Base-by-base conservation (phyloP, 2,329 filamentous ascomycete genomes). In the Colletotrichum tanaceti region DNA sequence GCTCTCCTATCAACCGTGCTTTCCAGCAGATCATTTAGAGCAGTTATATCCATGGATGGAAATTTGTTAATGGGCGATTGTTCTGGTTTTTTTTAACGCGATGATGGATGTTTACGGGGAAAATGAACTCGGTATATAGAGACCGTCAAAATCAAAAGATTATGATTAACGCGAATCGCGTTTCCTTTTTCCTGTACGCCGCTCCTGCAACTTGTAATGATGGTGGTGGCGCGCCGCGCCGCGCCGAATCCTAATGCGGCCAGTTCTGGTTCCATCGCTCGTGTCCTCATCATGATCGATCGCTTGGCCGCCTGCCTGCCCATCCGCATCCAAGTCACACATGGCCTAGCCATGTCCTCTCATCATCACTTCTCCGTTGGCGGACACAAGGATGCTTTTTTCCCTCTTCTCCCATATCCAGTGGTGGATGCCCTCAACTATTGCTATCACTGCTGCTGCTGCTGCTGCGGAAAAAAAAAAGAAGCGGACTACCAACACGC, bases 1-100 rank as follows among this genome's bases (percentile, higher is more conserved):
- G 96, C 82, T 98, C 94, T 63, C 95, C 96, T 73, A 82, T 99
- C 84, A 97, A 98, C 90, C 93, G 94, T 80, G 96, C 96, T 77
- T 99, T 99, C 90, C 89, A 96, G 86, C 94, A 99, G 86, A 87
- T 98, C 77, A 93, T 97, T 83, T 98, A 96, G 86, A 73, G 46
- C 47, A 58, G 46, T 44, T 54, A 50, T 54, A 65, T 57, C 46
- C 58, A 69, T 57, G 62, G 57, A 57, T 69, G 66, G 57, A 69
- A 61, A 50, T 52, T 69, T 62, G 63, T 69, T 69, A 61, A 69
- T 66, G 65, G 66, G 66, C 62, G 55, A 61, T 60, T 55, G 43
- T 59, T 67, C 54, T 39, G 58, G 11, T 55, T 58, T 71, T 58
- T 71, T 65, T 65, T 70, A 43, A 66, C 53, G 69, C 65, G 52